Conservation (phyloP, 1,284 basidiomycete species). For the Golubevia sp. region DNA sequence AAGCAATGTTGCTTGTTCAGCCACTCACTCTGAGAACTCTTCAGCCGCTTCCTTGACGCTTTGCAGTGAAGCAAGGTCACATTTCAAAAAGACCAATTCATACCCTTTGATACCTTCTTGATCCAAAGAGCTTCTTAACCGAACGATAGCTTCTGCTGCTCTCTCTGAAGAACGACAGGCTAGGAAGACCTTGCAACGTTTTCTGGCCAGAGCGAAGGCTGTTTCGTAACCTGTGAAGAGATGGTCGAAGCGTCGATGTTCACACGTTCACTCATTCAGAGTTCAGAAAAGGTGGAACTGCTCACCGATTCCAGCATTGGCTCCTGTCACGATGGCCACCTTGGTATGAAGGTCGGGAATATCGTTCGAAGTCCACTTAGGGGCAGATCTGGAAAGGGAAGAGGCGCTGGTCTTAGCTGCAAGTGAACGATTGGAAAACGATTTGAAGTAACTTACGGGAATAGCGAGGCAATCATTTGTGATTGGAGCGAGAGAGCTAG, state of each 20-base stretch:
- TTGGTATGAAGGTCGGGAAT: conserved; percentile 18
- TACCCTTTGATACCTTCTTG: conserved; percentile 7
- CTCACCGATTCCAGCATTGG: conserved; percentile 34
- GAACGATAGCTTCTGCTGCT: conserved; percentile 12
- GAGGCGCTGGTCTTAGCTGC: too few relatives aligned
- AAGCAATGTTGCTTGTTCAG: too few relatives aligned
- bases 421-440: too few relatives aligned
- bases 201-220: conserved; percentile 23
- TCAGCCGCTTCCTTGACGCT: conserved; percentile 20
- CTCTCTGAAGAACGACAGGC: conserved; percentile 8
- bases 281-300: too few relatives aligned
- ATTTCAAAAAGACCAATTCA: conserved; percentile 18
- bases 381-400: too few relatives aligned
- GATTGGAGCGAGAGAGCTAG: too few relatives aligned
- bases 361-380: conserved; percentile 8
- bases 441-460: too few relatives aligned
- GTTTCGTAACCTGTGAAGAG: conserved; percentile 30
- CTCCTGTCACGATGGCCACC: conserved; percentile 45
- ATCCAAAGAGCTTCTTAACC: background rate
- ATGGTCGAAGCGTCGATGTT: too few relatives aligned
- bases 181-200: conserved; percentile 42
- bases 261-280: too few relatives aligned
- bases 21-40: conserved; percentile 18
- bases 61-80: conserved; percentile 26
- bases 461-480: too few relatives aligned